These are phyloP conservation scores for Citrus sp. DNA, from an alignment of 345 rosid species.

Conservation along the genomic window DNA sequence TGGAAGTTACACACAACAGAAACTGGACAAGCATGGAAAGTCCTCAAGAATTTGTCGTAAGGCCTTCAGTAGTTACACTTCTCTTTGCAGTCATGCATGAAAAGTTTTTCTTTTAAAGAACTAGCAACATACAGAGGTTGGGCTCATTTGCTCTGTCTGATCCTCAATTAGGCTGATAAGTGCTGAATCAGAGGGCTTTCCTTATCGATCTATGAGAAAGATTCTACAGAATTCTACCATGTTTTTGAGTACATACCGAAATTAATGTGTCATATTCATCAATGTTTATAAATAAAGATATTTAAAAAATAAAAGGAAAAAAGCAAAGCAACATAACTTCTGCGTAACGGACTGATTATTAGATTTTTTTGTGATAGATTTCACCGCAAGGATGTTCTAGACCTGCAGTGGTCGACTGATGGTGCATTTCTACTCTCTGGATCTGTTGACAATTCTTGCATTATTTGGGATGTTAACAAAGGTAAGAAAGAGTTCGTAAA, in stretches of 20 bases:
- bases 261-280: background rate
- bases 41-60: slow-evolving; percentile 74
- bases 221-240: background rate
- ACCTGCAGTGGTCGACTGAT: slow-evolving; percentile 89
- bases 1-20: slow-evolving; percentile 80
- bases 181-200: background rate
- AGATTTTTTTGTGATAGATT: slow-evolving; percentile 43
- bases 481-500: slow-evolving; percentile 40
- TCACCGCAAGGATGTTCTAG: slow-evolving; percentile 91
- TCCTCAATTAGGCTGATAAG: background rate
- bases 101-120: background rate
- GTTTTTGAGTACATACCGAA: background rate
- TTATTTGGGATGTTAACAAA: slow-evolving; percentile 91
- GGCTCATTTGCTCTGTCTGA: background rate
- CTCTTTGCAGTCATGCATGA: slow-evolving; percentile 1
- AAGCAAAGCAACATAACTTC: background rate
- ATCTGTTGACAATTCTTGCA: slow-evolving; percentile 96
- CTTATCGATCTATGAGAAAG: background rate
- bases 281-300: background rate
- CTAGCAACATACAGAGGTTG: background rate
- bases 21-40: slow-evolving; percentile 84
- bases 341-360: background rate
- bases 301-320: background rate
- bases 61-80: slow-evolving; percentile 19
- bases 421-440: slow-evolving; percentile 77